Conservation (phyloP, 2,329 filamentous ascomycete species). For the Colletotrichum shisoi region DNA sequence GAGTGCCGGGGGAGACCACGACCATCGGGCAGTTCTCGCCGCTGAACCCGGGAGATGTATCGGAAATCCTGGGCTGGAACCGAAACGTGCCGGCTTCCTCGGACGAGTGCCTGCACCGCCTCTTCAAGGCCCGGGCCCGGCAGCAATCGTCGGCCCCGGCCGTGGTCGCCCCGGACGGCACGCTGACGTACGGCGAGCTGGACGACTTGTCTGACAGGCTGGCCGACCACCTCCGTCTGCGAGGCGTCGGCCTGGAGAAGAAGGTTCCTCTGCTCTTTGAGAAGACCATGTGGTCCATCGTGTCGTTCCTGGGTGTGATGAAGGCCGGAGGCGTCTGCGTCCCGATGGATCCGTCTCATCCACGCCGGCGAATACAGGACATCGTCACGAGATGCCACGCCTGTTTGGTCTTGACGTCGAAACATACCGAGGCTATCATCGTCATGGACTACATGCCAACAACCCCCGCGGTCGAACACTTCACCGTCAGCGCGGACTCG, state of each 20-base stretch:
- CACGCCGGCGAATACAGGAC: not conserved
- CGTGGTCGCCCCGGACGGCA: constrained; percentile 41
- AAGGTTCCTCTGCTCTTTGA: constrained; percentile 43
- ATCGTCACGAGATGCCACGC: not conserved
- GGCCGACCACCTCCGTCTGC: constrained; percentile 27
- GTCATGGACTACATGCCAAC: not conserved
- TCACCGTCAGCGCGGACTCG: not conserved
- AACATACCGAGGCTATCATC: not conserved
- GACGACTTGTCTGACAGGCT: constrained; percentile 36
- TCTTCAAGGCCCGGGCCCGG: constrained; percentile 6
- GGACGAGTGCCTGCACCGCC: constrained; percentile 1
- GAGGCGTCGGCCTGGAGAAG: constrained; percentile 39
- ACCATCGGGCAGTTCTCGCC: not conserved
- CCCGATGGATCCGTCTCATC: constrained; percentile 42
- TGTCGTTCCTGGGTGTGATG: constrained; percentile 45
- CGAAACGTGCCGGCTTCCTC: not conserved
- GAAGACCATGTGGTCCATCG: constrained; percentile 43
- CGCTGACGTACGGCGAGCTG: constrained; percentile 39
- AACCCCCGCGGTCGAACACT: not conserved
- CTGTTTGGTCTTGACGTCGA: not conserved
- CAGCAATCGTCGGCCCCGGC: constrained; percentile 1
- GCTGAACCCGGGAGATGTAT: not conserved
- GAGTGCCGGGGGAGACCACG: not conserved
- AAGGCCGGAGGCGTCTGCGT: constrained; percentile 47
- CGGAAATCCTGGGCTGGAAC: constrained; percentile 5